Evolutionary conservation across 345 rosid genomes (phyloP).

Genomic region (Aquilaria yunnanensis): DNA sequence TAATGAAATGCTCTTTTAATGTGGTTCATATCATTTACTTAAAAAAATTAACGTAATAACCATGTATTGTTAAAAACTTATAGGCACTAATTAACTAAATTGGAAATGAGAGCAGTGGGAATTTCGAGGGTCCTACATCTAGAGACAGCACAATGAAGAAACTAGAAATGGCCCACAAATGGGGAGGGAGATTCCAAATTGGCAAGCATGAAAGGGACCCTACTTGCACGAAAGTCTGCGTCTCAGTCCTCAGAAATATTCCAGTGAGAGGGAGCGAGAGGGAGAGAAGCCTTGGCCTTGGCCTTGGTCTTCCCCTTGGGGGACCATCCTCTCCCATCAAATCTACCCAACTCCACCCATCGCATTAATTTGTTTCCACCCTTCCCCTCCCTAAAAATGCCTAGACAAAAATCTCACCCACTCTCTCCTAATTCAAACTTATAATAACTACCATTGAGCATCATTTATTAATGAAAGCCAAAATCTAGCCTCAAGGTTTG

Average conservation of each 20-base stretch:
- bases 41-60: no score
- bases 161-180: no score
- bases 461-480: background rate
- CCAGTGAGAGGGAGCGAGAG: background rate
- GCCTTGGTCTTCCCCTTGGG: background rate
- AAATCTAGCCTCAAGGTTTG: no score
- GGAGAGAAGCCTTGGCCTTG: background rate
- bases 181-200: conserved; percentile 21
- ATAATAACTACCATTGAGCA: background rate
- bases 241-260: background rate
- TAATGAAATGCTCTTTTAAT: no score
- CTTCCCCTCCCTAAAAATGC: conserved; percentile 16
- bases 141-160: no score
- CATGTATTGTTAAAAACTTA: no score
- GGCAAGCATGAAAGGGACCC: conserved; percentile 41
- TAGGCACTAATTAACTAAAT: no score
- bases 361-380: conserved; percentile 12
- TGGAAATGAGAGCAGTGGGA: no score
- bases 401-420: conserved; percentile 16
- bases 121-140: no score
- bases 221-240: conserved; percentile 23
- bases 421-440: background rate
- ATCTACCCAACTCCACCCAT: conserved; percentile 25
- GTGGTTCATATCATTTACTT: no score
- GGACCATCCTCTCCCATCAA: conserved; percentile 27